Evolutionary conservation across 2,329 filamentous ascomycete genomes (phyloP).

Genomic region (Scopulariopsis brevicaulis): DNA sequence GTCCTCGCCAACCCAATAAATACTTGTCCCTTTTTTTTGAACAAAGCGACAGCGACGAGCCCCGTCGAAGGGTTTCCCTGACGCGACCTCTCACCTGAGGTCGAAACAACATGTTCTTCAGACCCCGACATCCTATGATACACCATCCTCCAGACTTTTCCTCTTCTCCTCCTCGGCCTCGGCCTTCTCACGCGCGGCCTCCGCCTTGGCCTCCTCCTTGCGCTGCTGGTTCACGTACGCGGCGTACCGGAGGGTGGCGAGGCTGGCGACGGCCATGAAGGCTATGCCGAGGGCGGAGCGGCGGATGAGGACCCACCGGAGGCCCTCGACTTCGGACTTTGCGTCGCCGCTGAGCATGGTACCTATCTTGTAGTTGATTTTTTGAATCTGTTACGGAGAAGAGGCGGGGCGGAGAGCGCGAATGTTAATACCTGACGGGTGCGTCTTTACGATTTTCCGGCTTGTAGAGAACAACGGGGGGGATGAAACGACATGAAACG

Average conservation of each 20-base stretch:
- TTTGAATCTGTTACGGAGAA: constrained; percentile 54
- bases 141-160: constrained; percentile 9
- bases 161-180: constrained; percentile 25
- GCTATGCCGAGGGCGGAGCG: constrained; percentile 53
- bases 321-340: constrained; percentile 81
- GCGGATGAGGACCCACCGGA: constrained; percentile 73
- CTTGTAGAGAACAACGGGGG: not conserved
- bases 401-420: constrained; percentile 3
- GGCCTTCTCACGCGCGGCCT: constrained; percentile 23
- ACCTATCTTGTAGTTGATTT: constrained; percentile 93
- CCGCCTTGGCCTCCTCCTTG: constrained; percentile 33
- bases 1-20: not conserved
- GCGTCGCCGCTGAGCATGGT: constrained; percentile 81
- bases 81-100: not conserved
- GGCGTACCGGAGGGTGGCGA: constrained; percentile 47
- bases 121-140: not conserved
- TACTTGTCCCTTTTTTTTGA: not conserved
- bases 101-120: not conserved
- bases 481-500: not conserved
- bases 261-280: constrained; percentile 51
- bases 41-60: not conserved
- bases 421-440: not conserved
- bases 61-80: not conserved
- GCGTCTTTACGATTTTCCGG: not conserved
- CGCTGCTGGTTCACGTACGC: constrained; percentile 42